Evolutionary conservation across 2,329 filamentous ascomycete genomes (phyloP), one percentile per base, ranked within the genome.

Genomic region (Metarhizium rileyi): DNA sequence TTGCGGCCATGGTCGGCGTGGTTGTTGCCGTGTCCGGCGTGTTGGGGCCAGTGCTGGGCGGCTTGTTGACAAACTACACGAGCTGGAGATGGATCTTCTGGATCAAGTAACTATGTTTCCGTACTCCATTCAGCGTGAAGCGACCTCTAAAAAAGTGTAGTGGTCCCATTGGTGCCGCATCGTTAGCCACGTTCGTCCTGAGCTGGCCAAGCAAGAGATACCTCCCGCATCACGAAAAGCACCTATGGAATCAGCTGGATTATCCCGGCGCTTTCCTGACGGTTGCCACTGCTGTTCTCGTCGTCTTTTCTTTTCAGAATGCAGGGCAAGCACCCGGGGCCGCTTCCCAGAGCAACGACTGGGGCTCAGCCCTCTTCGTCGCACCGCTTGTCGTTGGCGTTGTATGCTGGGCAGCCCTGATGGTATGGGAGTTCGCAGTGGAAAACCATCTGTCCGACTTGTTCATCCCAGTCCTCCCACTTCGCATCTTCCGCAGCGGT

Each of bases 241-340:
- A 69, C 30, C 60, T 66, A 3, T 78, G 73, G 73, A 70, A 61
- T 27, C 67, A 76, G 42, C 64, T 82, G 36, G 79, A 83, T 55
- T 69, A 74, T 47, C 40, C 75, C 4, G 78, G 78, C 10, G 75
- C 75, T 0, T 53, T 75, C n/a, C 65, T 82, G 22, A 63, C 80
- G 12, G 69, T 82, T 8, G 65, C 72, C 3, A 72, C 76, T 1
- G 72, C 77, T 0, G 72, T 78, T 0, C 67, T 81, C 2, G 66
- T 81, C 4, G 75, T 81, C 0, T 81, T 80, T 55, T 66, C 78
- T 2, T 80, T 83, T 50, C 77, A 83, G 55, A 73, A 73, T 53
- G 70, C 70, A 3, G 72, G 72, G 0, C 58, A 58, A 1, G 22
- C 43, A 20, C 10, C 30, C 12, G 20, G 2, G 6, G 2, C 14